Base-by-base conservation (phyloP, 139 green algal genomes). In the Auxenochlorella protothecoides region DNA sequence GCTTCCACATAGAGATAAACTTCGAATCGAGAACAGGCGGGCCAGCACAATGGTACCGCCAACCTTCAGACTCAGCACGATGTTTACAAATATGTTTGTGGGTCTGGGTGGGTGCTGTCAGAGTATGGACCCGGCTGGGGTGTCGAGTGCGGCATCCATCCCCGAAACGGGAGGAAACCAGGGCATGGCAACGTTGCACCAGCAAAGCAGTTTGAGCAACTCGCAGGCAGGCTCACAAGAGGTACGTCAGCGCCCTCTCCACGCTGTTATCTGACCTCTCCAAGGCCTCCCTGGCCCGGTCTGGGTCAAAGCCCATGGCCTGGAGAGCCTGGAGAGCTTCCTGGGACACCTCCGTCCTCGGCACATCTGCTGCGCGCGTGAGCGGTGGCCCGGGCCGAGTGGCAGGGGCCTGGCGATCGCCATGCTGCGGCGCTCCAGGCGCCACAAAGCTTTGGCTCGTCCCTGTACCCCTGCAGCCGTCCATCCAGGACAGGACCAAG, bases 321-420 rank as follows among this genome's bases (percentile, higher is more conserved):
- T 90, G 55, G 61, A 91, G 77, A 74, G 85, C 76, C 57, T 86
- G 56, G 54, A 91, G 63, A 5, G 86, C 85, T 69, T 90, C 86
- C 2, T 54, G 65, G 2, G 83, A 83, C 6, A 80, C 61, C 27
- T 80, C 65, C 13, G 64, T 72, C 1, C 16, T 66, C 0, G 52
- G 57, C 0, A 66, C n/a, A 0, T 57, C 65, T 3, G n/a, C 71
- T 51, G 53, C 55, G 44, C 55, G 53, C 60, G 53, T 16, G 27
- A 54, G 55, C 27, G 60, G 53, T 13, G 51, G 15, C 11, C 14
- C 69, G 53, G 15, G 9, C 6, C 61, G 6, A 13, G 59, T 62
- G 69, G 54, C 52, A 51, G 11, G 10, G 16, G 3, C 13, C 11
- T 10, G 52, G 59, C 65, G 11, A 62, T 44, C 71, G 54, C 54